These are phyloP conservation scores for Apiotrichum akiyoshidainum DNA, from an alignment of 1,284 basidiomycete species.

Conservation along the genomic window DNA sequence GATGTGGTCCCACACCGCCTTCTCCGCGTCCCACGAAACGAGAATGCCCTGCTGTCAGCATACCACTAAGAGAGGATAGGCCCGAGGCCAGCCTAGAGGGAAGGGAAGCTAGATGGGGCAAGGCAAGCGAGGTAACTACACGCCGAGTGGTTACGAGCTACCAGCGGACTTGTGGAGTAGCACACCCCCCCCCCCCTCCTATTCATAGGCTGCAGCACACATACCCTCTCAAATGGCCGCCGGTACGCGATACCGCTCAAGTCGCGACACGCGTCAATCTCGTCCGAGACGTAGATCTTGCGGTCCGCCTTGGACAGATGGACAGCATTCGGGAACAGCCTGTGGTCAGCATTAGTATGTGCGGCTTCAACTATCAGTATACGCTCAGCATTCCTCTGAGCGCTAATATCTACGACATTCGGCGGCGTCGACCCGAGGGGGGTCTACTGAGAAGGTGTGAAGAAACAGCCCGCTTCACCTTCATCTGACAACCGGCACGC, in stretches of 20 bases:
- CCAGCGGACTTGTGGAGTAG: too few species aligned
- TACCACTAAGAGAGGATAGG: too few species aligned
- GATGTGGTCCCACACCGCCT: conserved; percentile 81
- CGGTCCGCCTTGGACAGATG: conserved; percentile 75
- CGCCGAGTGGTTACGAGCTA: too few species aligned
- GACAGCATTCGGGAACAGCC: conserved; percentile 72
- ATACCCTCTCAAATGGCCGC: conserved; percentile 78
- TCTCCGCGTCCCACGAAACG: conserved; percentile 88
- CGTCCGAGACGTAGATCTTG: conserved; percentile 73
- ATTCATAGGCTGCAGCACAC: conserved; percentile 19
- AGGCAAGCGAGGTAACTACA: too few species aligned
- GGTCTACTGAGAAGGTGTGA: neutral
- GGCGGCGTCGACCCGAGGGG: neutral
- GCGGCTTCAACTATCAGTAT: neutral
- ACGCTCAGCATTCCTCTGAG: too few species aligned
- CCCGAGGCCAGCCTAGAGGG: too few species aligned
- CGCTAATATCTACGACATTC: too few species aligned
- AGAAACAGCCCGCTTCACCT: too few species aligned
- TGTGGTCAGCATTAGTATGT: conserved; percentile 36
- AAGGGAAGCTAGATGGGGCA: too few species aligned
- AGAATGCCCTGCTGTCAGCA: conserved; percentile 67
- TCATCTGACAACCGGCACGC: too few species aligned
- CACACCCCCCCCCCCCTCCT: neutral
- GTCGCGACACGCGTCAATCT: conserved; percentile 69
- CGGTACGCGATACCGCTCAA: conserved; percentile 74